Evolutionary conservation across 1,284 basidiomycete genomes (phyloP).

Genomic region (Termitomyces sp.): DNA sequence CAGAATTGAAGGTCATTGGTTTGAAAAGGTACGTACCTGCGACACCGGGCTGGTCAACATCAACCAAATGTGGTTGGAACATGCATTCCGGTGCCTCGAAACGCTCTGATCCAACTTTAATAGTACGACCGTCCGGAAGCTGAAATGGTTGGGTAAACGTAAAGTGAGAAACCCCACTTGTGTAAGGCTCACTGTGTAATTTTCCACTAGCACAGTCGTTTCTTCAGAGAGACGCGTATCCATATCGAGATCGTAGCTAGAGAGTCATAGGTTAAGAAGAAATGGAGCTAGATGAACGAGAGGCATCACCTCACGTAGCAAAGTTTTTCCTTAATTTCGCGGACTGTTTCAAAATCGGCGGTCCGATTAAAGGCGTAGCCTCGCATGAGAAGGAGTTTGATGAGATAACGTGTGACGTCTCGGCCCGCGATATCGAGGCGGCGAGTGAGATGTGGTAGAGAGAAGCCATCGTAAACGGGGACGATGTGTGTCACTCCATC

Average conservation of each 20-base stretch:
- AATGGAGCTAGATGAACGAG: not conserved
- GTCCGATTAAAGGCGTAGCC: slow-evolving; percentile 99
- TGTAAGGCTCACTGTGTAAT: slow-evolving; percentile 71
- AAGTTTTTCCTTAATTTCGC: slow-evolving; percentile 98
- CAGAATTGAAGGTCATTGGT: not conserved
- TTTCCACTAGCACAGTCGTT: slow-evolving; percentile 95
- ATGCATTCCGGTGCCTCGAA: slow-evolving; percentile 99
- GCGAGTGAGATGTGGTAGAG: slow-evolving; percentile 90
- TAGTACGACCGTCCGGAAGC: slow-evolving; percentile 94
- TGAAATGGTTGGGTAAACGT: slow-evolving; percentile 26
- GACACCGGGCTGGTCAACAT: slow-evolving; percentile 94
- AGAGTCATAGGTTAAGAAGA: not conserved
- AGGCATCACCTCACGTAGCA: slow-evolving; percentile 85
- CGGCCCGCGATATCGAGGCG: slow-evolving; percentile 96
- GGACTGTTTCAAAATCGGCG: slow-evolving; percentile 97
- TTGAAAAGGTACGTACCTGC: slow-evolving; percentile 56
- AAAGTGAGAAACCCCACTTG: not conserved
- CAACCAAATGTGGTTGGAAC: slow-evolving; percentile 99
- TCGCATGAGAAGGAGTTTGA: slow-evolving; percentile 96
- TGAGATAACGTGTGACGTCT: slow-evolving; percentile 97
- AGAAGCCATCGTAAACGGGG: slow-evolving; percentile 95
- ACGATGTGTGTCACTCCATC: slow-evolving; percentile 99
- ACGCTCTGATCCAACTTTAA: slow-evolving; percentile 98
- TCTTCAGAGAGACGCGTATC: slow-evolving; percentile 95
- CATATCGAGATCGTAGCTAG: slow-evolving; percentile 89